phyloP scores from a whole-genome alignment of 1,284 basidiomycete species.

The Chalciporus sp. region DNA sequence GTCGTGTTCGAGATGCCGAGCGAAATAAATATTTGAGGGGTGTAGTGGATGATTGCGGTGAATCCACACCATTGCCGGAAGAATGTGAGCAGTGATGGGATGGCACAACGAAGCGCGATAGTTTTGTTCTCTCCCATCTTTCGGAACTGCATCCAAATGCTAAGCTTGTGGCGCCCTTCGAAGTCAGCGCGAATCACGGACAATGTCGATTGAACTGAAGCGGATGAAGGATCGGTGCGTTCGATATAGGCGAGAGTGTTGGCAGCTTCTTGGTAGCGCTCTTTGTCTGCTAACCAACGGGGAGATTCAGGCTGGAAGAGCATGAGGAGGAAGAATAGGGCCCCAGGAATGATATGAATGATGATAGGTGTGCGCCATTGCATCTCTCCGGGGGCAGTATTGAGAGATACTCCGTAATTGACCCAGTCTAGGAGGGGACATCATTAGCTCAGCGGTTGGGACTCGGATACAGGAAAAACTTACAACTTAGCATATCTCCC shows the following conservation, averaged over 20 bases:
- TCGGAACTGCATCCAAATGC: slow-evolving; percentile 40
- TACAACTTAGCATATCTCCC: slow-evolving; percentile 53
- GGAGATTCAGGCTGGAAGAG: slow-evolving; percentile 61
- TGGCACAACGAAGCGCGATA: slow-evolving; percentile 51
- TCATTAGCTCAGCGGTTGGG: slow-evolving; percentile 4
- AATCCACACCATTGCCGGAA: slow-evolving; percentile 65
- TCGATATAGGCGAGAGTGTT: slow-evolving; percentile 50
- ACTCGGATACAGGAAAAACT: slow-evolving; percentile 27
- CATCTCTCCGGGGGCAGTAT: slow-evolving; percentile 39
- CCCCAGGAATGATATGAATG: slow-evolving; percentile 54
- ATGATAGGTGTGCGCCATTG: slow-evolving; percentile 61
- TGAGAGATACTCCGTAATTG: slow-evolving; percentile 45
- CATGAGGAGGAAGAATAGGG: slow-evolving; percentile 48
- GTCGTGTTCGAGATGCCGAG: slow-evolving; percentile 57
- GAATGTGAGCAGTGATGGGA: slow-evolving; percentile 55
- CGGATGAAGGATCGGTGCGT: slow-evolving; percentile 43
- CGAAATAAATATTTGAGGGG: slow-evolving; percentile 50
- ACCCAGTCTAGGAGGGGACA: slow-evolving; percentile 44
- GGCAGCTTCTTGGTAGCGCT: slow-evolving; percentile 53
- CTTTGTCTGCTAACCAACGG: slow-evolving; percentile 61
- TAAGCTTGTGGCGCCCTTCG: slow-evolving; percentile 43
- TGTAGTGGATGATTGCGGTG: slow-evolving; percentile 61
- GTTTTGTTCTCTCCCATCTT: slow-evolving; percentile 47
- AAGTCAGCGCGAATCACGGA: slow-evolving; percentile 56
- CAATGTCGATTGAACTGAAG: slow-evolving; percentile 47